Evolutionary conservation across 1,139 yeast genomes (phyloP), one percentile per base, ranked within the genome.

Genomic region (Hansenula anomala): DNA sequence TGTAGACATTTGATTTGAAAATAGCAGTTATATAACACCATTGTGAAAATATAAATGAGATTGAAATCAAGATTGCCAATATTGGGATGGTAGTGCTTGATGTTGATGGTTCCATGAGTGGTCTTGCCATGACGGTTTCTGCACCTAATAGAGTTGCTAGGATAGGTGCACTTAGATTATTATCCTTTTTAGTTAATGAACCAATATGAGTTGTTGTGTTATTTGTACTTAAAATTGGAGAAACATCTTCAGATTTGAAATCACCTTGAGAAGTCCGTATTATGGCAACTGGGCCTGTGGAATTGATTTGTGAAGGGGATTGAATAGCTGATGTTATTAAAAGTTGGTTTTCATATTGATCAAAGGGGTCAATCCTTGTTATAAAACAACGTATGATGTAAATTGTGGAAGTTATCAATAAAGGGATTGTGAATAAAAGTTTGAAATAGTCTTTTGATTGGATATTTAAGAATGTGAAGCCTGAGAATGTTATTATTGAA

Each of bases 1-100:
- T 46, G 32, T 39, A 47, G 4, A 51, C 41, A 28, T 42, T 43
- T 2, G 54, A 49, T 32, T 44, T 45, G 30, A 48, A 28, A 9
- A 49, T 41, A n/a, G 48, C 36, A 3, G 37, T 13, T 7, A 45
- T 28, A 35, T 50, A 49, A 6, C 45, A 29, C 6, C 40, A 6
- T 25, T 49, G 52, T 1, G 52, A 45, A 2, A 27, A 19, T 6
- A 42, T 18, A 33, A 43, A 48, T 8, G 41, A 38, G 9, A 35
- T 6, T 2, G 42, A 1, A 4, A 42, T 37, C 11, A 44, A 14
- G 11, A 36, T 27, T 4, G 47, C n/a, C n/a, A n/a, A n/a, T n/a
- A n/a, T n/a, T n/a, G n/a, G n/a, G n/a, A n/a, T n/a, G n/a, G n/a
- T n/a, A 28, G 20, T 19, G 33, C 14, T 22, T 26, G 25, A 4